Evolutionary conservation across 257 asterid species (phyloP), one percentile per base, ranked within the genome.

Genomic region (Solanum neorickii): DNA sequence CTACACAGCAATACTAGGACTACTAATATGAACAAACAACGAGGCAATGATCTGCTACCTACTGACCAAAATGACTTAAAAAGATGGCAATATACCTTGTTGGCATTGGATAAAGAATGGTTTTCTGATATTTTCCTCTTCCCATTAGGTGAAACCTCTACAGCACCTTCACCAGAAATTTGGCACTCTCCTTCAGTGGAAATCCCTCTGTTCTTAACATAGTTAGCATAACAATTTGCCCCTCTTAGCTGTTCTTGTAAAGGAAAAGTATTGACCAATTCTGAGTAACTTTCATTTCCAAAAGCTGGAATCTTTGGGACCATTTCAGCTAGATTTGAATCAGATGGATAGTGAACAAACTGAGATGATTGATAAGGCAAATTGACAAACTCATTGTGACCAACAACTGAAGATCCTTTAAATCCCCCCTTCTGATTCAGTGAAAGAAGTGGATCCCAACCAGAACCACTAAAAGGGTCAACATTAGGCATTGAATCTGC

Each of bases 381-480:
- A 92, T 89, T 93, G 20, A 86, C 89, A 90, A 94, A 94, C 89
- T 92, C 98, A 91, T 83, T 92, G 47, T 90, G 94, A 83, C 91
- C 85, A 90, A 90, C 92, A 88, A 90, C 87, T 86, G 92, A 83
- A 66, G 95, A 91, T 83, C 90, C 91, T 86, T 90, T 92, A 78
- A 91, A 92, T 88, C 82, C 88, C 52, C 91, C 94, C 85, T 91
- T 90, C 86, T 90, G 93, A 91, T 90, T 92, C 85, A 93, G 29
- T 46, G 98, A 92, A 77, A 89, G 88, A 37, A 93, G 87, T 70
- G 97, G 94, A 92, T 93, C 96, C 98, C 98, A 95, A 65, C 91
- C 89, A 91, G 95, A 89, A 35, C 91, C 93, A 88, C 91, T 92
- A 91, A 92, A 93, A 83, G 92, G 89, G 86, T 92, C 92, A 25